These are phyloP conservation scores for Akanthomyces muscarius DNA, from an alignment of 2,329 filamentous ascomycete genomes.

Conservation along the genomic window DNA sequence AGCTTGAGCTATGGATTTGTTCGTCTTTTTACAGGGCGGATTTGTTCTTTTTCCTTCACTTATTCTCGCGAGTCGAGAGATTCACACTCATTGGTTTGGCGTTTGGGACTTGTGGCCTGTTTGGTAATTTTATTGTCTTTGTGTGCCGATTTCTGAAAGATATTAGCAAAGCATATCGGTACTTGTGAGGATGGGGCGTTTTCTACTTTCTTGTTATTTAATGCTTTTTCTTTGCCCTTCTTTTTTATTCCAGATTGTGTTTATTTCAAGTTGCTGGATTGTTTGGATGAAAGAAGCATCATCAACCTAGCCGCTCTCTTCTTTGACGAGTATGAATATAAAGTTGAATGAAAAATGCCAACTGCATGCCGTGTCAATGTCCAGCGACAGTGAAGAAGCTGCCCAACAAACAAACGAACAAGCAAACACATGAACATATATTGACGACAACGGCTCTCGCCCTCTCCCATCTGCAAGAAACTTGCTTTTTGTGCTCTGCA, in stretches of 20 bases:
- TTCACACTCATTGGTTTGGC: slow-evolving; percentile 6
- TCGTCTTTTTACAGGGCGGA: neutral
- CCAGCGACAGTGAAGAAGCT: neutral
- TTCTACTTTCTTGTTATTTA: neutral
- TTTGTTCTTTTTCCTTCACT: neutral
- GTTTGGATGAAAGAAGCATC: slow-evolving; percentile 5
- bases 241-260: slow-evolving; percentile 3
- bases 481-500: neutral
- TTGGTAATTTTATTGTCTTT: neutral
- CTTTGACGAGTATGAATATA: neutral
- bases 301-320: neutral
- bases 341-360: neutral
- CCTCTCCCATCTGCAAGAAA: neutral
- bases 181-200: neutral
- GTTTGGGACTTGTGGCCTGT: neutral
- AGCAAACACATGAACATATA: neutral
- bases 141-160: neutral
- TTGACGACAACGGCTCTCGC: no score
- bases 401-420: neutral
- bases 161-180: neutral
- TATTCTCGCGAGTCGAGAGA: neutral
- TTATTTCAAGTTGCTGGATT: slow-evolving; percentile 4
- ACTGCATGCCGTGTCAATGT: neutral
- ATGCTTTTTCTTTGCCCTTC: neutral
- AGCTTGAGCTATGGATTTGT: neutral